A percentile compares a stretch with the other conserved stretches of the same genome.
These are phyloP conservation scores for Xylaria sp. DNA, from an alignment of 2,329 filamentous ascomycete genomes.

Conservation along the genomic window DNA sequence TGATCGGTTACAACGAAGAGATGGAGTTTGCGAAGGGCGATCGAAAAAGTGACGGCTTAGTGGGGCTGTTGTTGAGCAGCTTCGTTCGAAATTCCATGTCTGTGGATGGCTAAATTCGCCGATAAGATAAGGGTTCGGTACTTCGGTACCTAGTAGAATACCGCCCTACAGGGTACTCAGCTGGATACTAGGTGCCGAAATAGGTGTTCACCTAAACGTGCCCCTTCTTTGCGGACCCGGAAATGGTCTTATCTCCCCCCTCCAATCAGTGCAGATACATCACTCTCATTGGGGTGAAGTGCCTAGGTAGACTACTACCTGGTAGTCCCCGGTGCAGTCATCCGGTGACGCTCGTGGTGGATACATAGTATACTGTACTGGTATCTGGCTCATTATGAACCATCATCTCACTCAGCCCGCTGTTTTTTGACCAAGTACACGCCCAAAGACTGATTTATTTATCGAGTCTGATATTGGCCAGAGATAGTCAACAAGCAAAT, in stretches of 20 bases:
- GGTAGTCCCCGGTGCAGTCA: conserved; percentile 27
- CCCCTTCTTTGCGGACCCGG: too few species aligned
- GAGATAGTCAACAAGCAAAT: not conserved
- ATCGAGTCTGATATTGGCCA: not conserved
- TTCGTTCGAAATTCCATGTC: conserved; percentile 19
- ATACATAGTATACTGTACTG: conserved; percentile 7
- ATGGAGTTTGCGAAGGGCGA: conserved; percentile 13
- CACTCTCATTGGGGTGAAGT: too few species aligned
- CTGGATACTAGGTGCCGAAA: too few species aligned
- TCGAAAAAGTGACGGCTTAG: conserved; percentile 26
- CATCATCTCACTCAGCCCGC: conserved; percentile 11
- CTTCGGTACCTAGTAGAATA: not conserved
- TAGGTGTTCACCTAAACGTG: too few species aligned
- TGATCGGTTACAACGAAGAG: conserved; percentile 16
- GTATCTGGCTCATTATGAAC: conserved; percentile 17
- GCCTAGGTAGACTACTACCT: not conserved
- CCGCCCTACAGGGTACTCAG: too few species aligned
- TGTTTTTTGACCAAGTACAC: not conserved
- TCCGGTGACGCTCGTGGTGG: conserved; percentile 28
- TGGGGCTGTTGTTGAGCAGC: conserved; percentile 4
- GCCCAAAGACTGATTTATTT: not conserved
- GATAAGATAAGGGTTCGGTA: conserved; percentile 34
- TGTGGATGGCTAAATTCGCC: conserved; percentile 20
- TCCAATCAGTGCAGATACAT: conserved; percentile 2
- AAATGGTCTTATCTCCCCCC: too few species aligned